Conservation (phyloP, 1,139 yeast species). For the Diutina mesorugosa region DNA sequence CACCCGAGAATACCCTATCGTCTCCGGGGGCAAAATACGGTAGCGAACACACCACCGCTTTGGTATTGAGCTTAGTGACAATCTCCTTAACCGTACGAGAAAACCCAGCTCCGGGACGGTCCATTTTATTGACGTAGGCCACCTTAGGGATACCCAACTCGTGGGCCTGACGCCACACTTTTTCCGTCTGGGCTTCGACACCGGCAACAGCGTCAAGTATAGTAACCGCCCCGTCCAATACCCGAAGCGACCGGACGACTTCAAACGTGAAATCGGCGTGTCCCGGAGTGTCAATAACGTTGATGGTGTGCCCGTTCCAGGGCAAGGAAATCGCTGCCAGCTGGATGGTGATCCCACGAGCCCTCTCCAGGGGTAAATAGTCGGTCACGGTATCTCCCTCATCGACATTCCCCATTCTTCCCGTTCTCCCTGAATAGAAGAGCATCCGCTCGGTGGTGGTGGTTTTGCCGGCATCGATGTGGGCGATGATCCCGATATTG, state of each 20-base stretch:
- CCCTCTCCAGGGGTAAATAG: slow-evolving; percentile 78
- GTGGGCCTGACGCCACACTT: slow-evolving; percentile 86
- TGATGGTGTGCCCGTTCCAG: slow-evolving; percentile 69
- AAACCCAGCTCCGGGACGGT: slow-evolving; percentile 89
- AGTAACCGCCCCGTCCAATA: slow-evolving; percentile 87
- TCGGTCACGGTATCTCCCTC: slow-evolving; percentile 97
- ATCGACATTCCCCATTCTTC: slow-evolving; percentile 83
- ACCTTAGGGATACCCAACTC: slow-evolving; percentile 58
- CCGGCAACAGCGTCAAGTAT: slow-evolving; percentile 95
- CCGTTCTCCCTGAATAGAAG: slow-evolving; percentile 72
- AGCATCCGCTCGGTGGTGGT: slow-evolving; percentile 89
- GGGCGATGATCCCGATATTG: slow-evolving; percentile 76
- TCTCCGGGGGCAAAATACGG: slow-evolving; percentile 45
- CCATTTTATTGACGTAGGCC: slow-evolving; percentile 89
- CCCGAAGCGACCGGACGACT: slow-evolving; percentile 79
- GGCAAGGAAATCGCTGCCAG: slow-evolving; percentile 91
- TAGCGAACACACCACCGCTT: slow-evolving; percentile 63
- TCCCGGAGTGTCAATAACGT: slow-evolving; percentile 94
- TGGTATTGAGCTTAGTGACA: slow-evolving; percentile 62
- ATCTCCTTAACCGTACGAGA: slow-evolving; percentile 82
- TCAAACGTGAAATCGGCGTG: slow-evolving; percentile 97
- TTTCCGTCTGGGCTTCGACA: slow-evolving; percentile 95
- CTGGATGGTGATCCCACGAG: slow-evolving; percentile 91
- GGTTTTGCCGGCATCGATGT: slow-evolving; percentile 85
- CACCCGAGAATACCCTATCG: slow-evolving; percentile 56